Evolutionary conservation across 1,284 basidiomycete genomes (phyloP), one percentile per base, ranked within the genome.

Genomic region (Hemileia vastatrix): DNA sequence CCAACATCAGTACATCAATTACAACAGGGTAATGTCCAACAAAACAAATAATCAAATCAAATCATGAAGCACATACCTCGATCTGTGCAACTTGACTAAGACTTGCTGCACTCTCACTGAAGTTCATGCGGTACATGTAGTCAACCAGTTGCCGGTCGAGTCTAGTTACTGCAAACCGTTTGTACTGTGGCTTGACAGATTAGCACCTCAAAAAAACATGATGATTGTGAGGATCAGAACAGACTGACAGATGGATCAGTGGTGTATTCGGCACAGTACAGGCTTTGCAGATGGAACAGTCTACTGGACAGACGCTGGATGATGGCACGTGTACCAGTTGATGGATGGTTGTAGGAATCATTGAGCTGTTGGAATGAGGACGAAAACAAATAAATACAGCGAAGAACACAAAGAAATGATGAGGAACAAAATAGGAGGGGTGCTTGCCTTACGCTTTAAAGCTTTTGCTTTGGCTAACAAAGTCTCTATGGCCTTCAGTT

Each of bases 311-410:
- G 86, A 53, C 58, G 84, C 23, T 83, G 81, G 76, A 87, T 83
- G 51, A 87, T 83, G 64, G 83, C 81, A 65, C 86, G 81, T 2
- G 85, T 86, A 1, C 85, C 84, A 65, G 79, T 79, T 27, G 83
- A 86, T 31, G 82, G 78, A 6, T 79, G 82, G 60, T 82, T 81
- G 63, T 87, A 85, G 33, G 89, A 77, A 43, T 87, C 85, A 5
- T 81, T 80, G 54, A 89, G 81, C 87, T 89, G 52, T 8, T 15
- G 49, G 19, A 47, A 52, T n/a, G 27, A 52, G 18, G 24, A 50
- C 33, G 64, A 60, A 6, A 23, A n/a, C 64, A 51, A 63, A 53
- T 63, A 19, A 62, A 60, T 65, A 40, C 48, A 53, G 55, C 67
- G 69, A 58, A 57, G 54, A 71, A 24, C 21, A 54, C 65, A 57